Evolutionary conservation across 1,284 basidiomycete species (phyloP).

Genomic region (Ganoderma multipileum): DNA sequence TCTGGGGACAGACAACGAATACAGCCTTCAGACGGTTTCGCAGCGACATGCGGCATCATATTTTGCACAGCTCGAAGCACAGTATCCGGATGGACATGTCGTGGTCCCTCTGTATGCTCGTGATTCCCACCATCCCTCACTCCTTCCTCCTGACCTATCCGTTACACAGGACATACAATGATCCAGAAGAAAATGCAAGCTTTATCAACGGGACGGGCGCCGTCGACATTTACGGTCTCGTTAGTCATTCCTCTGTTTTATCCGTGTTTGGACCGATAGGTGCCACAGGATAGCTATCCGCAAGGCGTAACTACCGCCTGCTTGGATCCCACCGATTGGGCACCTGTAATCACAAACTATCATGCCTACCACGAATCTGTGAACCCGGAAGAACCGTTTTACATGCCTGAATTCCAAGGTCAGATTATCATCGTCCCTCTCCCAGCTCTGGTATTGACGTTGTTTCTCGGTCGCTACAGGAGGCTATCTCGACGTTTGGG

Average conservation of each 20-base stretch:
- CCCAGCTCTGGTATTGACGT: not conserved
- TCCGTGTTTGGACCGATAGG: no score
- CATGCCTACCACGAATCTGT: constrained; percentile 61
- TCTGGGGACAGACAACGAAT: constrained; percentile 74
- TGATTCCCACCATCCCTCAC: no score
- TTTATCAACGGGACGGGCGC: constrained; percentile 75
- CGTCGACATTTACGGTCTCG: constrained; percentile 60
- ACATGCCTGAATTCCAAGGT: constrained; percentile 63
- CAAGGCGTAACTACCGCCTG: constrained; percentile 62
- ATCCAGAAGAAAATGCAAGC: constrained; percentile 61
- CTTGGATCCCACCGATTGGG: constrained; percentile 67
- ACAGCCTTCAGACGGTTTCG: constrained; percentile 55
- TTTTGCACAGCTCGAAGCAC: constrained; percentile 66
- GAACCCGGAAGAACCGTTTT: constrained; percentile 67
- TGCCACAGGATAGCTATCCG: constrained; percentile 65
- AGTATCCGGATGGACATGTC: constrained; percentile 61
- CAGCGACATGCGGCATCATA: constrained; percentile 74
- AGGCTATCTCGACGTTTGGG: constrained; percentile 80
- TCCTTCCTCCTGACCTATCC: not conserved
- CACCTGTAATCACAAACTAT: constrained; percentile 60
- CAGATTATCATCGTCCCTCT: constrained; percentile 7
- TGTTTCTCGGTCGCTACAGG: constrained; percentile 39
- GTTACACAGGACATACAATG: constrained; percentile 64
- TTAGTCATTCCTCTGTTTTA: constrained; percentile 27
- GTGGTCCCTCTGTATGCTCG: constrained; percentile 61